These are phyloP conservation scores for Calocybe gangraenosa DNA, from an alignment of 768 basidiomycete genomes.

Conservation along the genomic window DNA sequence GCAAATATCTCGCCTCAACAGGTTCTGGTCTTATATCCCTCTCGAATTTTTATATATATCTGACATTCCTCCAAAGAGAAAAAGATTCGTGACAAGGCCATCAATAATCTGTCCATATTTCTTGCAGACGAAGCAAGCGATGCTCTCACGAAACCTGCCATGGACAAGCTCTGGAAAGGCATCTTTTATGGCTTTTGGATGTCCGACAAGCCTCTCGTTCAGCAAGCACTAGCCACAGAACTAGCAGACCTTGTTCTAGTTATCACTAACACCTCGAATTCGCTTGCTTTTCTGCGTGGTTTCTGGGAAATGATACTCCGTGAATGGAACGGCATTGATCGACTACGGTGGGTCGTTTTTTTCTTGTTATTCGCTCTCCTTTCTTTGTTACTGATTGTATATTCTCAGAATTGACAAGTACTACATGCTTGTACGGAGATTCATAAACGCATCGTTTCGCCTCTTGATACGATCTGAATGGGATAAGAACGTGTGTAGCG, in stretches of 20 bases:
- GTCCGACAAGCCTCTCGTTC: conserved; percentile 97
- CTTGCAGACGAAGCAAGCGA: conserved; percentile 65
- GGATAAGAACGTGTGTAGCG: conserved; percentile 48
- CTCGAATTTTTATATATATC: not conserved
- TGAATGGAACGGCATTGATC: conserved; percentile 93
- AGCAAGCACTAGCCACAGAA: conserved; percentile 85
- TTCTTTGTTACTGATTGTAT: not conserved
- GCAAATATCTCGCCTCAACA: conserved; percentile 89
- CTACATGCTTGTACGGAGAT: conserved; percentile 90
- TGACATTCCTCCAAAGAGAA: conserved; percentile 59
- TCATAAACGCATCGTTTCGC: conserved; percentile 81
- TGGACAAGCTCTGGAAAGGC: conserved; percentile 96
- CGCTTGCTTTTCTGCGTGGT: conserved; percentile 75
- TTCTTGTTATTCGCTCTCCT: not conserved
- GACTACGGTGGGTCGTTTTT: conserved; percentile 60
- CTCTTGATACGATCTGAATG: conserved; percentile 71
- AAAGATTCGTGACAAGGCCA: conserved; percentile 86
- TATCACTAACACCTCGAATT: conserved; percentile 51
- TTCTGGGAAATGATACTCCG: conserved; percentile 91
- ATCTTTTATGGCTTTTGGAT: conserved; percentile 99
- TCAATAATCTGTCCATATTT: conserved; percentile 74
- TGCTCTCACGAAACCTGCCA: conserved; percentile 65
- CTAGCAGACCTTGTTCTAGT: conserved; percentile 77
- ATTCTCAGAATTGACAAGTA: conserved; percentile 87
- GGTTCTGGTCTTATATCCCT: conserved; percentile 41